Percentiles rank a stretch among this genome's conserved stretches.
Evolutionary conservation across 177 flowering plant species (phyloP).

Genomic region (Vitis hybrid): DNA sequence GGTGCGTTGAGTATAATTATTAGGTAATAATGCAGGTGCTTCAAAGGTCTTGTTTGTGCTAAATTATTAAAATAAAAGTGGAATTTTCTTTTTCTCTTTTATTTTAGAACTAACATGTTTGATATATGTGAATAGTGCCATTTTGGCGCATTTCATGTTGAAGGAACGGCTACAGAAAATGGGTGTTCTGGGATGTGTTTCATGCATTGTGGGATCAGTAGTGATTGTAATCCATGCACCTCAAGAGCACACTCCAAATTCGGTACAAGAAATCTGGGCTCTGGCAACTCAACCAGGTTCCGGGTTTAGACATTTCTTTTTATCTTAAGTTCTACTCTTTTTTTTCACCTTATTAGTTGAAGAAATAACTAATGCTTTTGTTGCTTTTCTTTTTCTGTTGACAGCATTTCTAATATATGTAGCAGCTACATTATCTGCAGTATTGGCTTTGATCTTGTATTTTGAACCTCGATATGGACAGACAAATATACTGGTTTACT

Average conservation of each 20-base stretch:
- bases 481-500: slow-evolving; percentile 76
- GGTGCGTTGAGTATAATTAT: slow-evolving; percentile 93
- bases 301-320: neutral
- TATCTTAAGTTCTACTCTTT: neutral
- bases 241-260: slow-evolving; percentile 68
- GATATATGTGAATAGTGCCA: slow-evolving; percentile 55
- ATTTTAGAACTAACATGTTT: slow-evolving; percentile 18
- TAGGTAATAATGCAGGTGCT: slow-evolving; percentile 41
- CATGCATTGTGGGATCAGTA: slow-evolving; percentile 90
- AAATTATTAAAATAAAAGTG: neutral
- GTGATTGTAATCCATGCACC: slow-evolving; percentile 97
- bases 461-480: slow-evolving; percentile 91
- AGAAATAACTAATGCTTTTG: slow-evolving; percentile 6
- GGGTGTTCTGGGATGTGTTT: slow-evolving; percentile 81
- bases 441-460: slow-evolving; percentile 61
- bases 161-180: slow-evolving; percentile 74
- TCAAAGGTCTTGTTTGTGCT: neutral
- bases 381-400: slow-evolving; percentile 16
- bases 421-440: slow-evolving; percentile 55
- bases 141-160: slow-evolving; percentile 85
- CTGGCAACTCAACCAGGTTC: slow-evolving; percentile 90
- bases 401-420: slow-evolving; percentile 82
- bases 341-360: slow-evolving; percentile 1
- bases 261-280: slow-evolving; percentile 82
- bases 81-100: neutral